A percentile compares a stretch with the other conserved stretches of the same genome.
Evolutionary conservation across 495 filamentous ascomycete genomes (phyloP).

Genomic region (Neohortaea acidophila): DNA sequence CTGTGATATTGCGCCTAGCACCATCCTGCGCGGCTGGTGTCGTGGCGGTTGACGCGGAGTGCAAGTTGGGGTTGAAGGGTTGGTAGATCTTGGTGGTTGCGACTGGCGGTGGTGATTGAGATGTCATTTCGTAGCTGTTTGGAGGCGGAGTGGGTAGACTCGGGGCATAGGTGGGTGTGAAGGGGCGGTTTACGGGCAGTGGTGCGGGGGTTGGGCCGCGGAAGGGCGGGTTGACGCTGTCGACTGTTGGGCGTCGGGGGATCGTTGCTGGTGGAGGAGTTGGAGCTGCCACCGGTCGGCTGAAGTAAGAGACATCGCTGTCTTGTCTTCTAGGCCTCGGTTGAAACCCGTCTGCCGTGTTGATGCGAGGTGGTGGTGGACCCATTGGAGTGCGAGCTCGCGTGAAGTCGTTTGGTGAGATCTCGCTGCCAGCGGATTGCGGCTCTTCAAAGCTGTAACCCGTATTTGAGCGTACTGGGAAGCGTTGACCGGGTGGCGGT

Average conservation of each 20-base stretch:
- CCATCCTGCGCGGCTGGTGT: too few species aligned
- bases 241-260: slow-evolving; percentile 5
- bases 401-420: slow-evolving; percentile 2
- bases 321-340: slow-evolving; percentile 2
- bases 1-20: too few species aligned
- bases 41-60: slow-evolving; percentile 6
- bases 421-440: slow-evolving; percentile 2
- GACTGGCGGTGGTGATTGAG: slow-evolving; percentile 7
- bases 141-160: not conserved
- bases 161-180: not conserved
- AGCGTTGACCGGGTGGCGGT: slow-evolving; percentile 5
- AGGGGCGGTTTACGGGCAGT: not conserved
- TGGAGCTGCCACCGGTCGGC: not conserved
- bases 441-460: slow-evolving; percentile 15
- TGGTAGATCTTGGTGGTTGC: slow-evolving; percentile 8
- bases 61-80: slow-evolving; percentile 16
- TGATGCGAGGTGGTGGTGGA: too few species aligned
- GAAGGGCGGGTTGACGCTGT: slow-evolving; percentile 15
- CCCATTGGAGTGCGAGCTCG: too few species aligned
- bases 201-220: slow-evolving; percentile 6
- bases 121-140: slow-evolving; percentile 18
- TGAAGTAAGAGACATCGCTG: slow-evolving; percentile 8
- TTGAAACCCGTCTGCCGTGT: too few species aligned
- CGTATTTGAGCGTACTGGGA: slow-evolving; percentile 14
- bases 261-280: not conserved